Evolutionary conservation across 352 stramenopile genomes (phyloP).

Genomic region (Pythium aquatile): DNA sequence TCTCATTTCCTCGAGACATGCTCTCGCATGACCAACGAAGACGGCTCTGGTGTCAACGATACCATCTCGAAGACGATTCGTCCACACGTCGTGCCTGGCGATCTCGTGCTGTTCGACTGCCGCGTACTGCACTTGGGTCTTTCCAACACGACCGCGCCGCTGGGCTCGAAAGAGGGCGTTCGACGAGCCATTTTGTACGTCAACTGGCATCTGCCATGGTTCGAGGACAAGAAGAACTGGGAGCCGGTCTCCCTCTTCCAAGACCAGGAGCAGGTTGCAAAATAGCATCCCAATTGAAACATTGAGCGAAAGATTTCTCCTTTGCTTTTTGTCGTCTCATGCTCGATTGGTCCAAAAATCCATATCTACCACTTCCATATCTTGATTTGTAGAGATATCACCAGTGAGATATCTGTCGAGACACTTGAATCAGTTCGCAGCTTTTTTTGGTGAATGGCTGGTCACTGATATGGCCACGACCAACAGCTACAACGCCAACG

Average conservation of each 20-base stretch:
- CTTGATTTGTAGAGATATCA: too few species aligned
- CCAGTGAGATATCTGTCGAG: too few species aligned
- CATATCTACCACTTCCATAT: too few species aligned
- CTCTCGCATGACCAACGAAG: neutral
- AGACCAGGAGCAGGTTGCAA: neutral
- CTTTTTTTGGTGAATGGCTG: too few species aligned
- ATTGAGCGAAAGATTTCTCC: too few species aligned
- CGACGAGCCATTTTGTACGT: constrained; percentile 1
- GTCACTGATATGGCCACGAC: too few species aligned
- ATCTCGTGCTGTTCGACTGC: constrained; percentile 2
- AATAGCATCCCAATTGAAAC: neutral
- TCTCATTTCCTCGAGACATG: neutral
- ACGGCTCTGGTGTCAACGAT: neutral
- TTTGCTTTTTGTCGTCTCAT: too few species aligned
- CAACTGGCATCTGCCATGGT: neutral
- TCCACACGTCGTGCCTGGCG: neutral
- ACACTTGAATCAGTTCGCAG: too few species aligned
- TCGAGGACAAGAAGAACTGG: constrained; percentile 2
- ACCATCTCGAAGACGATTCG: constrained; percentile 1
- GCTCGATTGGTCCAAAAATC: too few species aligned
- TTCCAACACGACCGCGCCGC: neutral
- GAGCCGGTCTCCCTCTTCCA: neutral
- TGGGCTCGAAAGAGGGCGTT: neutral
- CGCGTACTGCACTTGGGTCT: neutral
- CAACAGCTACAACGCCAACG: too few species aligned